Evolutionary conservation across 1,139 yeast genomes (phyloP).

Genomic region (Suhomyces anneliseae): DNA sequence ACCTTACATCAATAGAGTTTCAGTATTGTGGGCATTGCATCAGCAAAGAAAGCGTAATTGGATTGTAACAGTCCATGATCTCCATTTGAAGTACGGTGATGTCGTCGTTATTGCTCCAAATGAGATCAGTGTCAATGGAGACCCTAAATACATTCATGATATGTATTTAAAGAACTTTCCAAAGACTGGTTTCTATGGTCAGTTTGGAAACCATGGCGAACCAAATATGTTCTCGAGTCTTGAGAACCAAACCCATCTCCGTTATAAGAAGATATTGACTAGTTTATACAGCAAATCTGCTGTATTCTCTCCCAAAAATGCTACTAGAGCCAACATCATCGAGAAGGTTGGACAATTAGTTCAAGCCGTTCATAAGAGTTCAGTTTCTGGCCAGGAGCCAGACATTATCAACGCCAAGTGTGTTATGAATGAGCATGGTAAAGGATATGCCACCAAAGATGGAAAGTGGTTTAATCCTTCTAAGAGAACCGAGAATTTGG

Average conservation of each 20-base stretch:
- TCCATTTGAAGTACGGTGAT: conserved; percentile 59
- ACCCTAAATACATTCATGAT: conserved; percentile 48
- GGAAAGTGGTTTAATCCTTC: conserved; percentile 32
- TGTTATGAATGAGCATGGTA: conserved; percentile 35
- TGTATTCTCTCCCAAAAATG: conserved; percentile 31
- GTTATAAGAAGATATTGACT: conserved; percentile 48
- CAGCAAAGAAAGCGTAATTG: conserved; percentile 55
- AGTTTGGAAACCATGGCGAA: conserved; percentile 59
- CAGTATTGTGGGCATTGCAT: conserved; percentile 49
- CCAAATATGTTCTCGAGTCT: conserved; percentile 60
- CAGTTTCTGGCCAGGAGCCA: conserved; percentile 36
- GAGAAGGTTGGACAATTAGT: conserved; percentile 29
- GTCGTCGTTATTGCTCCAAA: conserved; percentile 61
- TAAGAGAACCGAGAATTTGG: conserved; percentile 24
- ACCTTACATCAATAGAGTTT: conserved; percentile 52
- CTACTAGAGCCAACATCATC: conserved; percentile 25
- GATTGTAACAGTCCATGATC: conserved; percentile 47
- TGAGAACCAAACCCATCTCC: conserved; percentile 49
- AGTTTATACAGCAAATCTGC: conserved; percentile 52
- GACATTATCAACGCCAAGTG: conserved; percentile 36
- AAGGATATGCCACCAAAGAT: conserved; percentile 23
- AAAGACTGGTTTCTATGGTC: conserved; percentile 59
- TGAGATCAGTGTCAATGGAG: conserved; percentile 61
- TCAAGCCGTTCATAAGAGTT: conserved; percentile 26
- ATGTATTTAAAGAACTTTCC: conserved; percentile 61